Conservation (phyloP, 306 rosid genomes). For the Pueraria montana region DNA sequence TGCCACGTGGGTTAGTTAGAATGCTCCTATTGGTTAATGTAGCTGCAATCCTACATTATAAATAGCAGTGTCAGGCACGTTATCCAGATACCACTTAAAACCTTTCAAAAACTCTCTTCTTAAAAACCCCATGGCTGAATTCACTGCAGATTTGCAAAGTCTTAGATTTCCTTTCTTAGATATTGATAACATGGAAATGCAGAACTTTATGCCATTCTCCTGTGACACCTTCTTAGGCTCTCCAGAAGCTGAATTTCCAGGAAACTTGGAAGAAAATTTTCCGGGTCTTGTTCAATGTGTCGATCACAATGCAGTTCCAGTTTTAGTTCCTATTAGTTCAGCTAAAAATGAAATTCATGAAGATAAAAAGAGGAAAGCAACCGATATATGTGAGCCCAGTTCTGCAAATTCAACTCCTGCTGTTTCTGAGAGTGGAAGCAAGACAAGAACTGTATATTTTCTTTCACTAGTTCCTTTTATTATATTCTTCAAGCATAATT, state of each 20-base stretch:
- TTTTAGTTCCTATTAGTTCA: slow-evolving; percentile 27
- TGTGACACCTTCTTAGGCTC: slow-evolving; percentile 53
- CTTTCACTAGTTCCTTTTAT: neutral
- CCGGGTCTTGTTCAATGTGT: slow-evolving; percentile 45
- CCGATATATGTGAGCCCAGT: slow-evolving; percentile 52
- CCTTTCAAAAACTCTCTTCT: slow-evolving; percentile 37
- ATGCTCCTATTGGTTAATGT: slow-evolving; percentile 44
- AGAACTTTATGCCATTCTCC: slow-evolving; percentile 53
- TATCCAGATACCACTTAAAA: slow-evolving; percentile 52
- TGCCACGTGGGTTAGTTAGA: slow-evolving; percentile 66
- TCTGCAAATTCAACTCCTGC: slow-evolving; percentile 67
- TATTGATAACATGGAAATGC: slow-evolving; percentile 59
- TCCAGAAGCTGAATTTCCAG: slow-evolving; percentile 55
- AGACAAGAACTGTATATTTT: slow-evolving; percentile 60
- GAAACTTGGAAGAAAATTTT: slow-evolving; percentile 57
- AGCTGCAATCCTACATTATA: slow-evolving; percentile 53
- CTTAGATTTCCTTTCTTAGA: slow-evolving; percentile 64
- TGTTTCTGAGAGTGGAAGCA: slow-evolving; percentile 60
- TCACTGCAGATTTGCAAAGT: slow-evolving; percentile 60
- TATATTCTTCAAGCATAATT: neutral
- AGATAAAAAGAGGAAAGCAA: slow-evolving; percentile 63
- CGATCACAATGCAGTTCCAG: slow-evolving; percentile 45
- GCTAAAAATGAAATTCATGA: slow-evolving; percentile 54
- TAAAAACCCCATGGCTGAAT: slow-evolving; percentile 71
- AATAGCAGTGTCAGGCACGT: slow-evolving; percentile 50